Evolutionary conservation across 495 filamentous ascomycete genomes (phyloP), one percentile per base, ranked within the genome.

Genomic region (Hyaloscypha hepaticicola): DNA sequence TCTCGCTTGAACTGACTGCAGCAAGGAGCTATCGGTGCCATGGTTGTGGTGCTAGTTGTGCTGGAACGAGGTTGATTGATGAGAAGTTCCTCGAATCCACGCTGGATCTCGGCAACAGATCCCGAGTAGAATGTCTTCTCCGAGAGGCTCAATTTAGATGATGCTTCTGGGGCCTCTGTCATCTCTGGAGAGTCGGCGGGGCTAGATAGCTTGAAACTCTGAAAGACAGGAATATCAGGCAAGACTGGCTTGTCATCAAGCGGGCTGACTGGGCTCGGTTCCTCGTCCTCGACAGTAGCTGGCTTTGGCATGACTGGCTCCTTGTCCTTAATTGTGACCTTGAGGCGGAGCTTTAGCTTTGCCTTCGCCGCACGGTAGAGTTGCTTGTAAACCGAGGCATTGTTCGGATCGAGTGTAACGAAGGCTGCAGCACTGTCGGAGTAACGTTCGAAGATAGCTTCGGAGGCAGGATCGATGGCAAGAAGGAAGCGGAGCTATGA

Each of bases 361-460:
- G 95, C 95, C 78, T 97, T 99, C 65, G 96, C 95, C 72, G 95
- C 95, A 68, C 95, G 90, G 74, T 92, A 92, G 45, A 99, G 87
- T 76, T 97, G 93, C 79, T 97, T 99, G 85, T 96, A 98, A 60
- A 96, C 90, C 26, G 88, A 81, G 1, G 82, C 75, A 68, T 97
- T 96, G 72, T 80, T 79, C 55, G 84, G 80, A 76, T 98, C 90
- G 49, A 99, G 86, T 9, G 80, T 80, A 66, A 97, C 81, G 76
- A 88, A 97, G 68, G 87, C 81, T 28, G 81, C 87, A 65, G 92
- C 92, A 72, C 93, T 97, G 74, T 99, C 95, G 61, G 96, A 98
- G 78, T 92, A 99, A 52, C 95, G 91, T 82, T 99, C 95, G 71
- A 98, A 88, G 69, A 90, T 73, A 73, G 90, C 85, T 56, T 85